phyloP scores from a whole-genome alignment of 495 filamentous ascomycete species.

The Tuber calosporum region DNA sequence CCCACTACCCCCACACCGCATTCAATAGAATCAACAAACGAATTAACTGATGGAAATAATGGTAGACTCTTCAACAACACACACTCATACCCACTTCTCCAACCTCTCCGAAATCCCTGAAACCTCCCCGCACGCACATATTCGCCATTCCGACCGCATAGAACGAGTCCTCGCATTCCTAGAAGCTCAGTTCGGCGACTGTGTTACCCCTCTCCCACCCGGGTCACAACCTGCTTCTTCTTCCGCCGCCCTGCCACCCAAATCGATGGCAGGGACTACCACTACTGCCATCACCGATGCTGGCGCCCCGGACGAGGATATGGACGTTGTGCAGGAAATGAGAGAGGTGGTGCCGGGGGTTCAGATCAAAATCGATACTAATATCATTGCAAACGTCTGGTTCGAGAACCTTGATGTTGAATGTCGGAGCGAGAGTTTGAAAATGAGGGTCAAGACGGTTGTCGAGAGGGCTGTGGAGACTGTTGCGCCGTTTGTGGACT shows the following conservation, averaged over 20 bases:
- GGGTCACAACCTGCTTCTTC: constrained; percentile 50
- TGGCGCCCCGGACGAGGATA: constrained; percentile 14
- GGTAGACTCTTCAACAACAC: constrained; percentile 45
- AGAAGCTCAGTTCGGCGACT: constrained; percentile 88
- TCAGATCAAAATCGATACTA: constrained; percentile 81
- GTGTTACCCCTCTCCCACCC: constrained; percentile 62
- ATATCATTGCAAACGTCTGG: constrained; percentile 80
- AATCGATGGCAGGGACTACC: constrained; percentile 36
- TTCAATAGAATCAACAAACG: constrained; percentile 32
- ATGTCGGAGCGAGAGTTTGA: constrained; percentile 63
- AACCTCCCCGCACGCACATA: constrained; percentile 63
- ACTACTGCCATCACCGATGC: constrained; percentile 24
- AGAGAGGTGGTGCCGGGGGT: constrained; percentile 77
- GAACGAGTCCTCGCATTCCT: constrained; percentile 87
- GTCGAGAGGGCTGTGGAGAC: constrained; percentile 90
- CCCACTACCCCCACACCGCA: not conserved
- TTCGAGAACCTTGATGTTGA: constrained; percentile 86
- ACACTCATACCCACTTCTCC: constrained; percentile 45
- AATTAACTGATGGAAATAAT: constrained; percentile 42
- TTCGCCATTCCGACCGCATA: constrained; percentile 66
- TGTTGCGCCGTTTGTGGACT: constrained; percentile 59
- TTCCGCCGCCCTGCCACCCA: constrained; percentile 36
- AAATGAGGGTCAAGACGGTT: constrained; percentile 73
- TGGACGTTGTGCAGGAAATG: constrained; percentile 54
- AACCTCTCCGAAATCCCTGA: constrained; percentile 48